These are phyloP conservation scores for Rauvolfia tetraphylla DNA, from an alignment of 257 asterid species.

Conservation along the genomic window DNA sequence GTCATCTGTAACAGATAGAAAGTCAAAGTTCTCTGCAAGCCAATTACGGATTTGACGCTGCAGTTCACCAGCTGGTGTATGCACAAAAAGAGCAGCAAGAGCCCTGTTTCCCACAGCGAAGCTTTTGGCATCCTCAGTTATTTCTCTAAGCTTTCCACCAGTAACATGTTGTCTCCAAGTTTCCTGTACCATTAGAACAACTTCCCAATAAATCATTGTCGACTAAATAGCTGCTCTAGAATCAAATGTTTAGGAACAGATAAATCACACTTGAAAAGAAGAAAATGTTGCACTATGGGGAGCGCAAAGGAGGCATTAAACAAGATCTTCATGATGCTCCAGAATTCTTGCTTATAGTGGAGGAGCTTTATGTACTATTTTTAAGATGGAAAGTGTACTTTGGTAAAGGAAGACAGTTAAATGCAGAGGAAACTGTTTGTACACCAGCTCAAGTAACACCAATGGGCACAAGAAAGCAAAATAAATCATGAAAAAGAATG, in stretches of 20 bases:
- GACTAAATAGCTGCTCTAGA: slow-evolving; percentile 2
- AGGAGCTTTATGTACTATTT: no score
- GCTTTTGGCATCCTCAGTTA: slow-evolving; percentile 89
- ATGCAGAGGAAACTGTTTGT: background rate
- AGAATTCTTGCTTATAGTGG: background rate
- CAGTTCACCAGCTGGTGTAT: slow-evolving; percentile 99
- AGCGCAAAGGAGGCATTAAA: background rate
- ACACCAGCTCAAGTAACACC: background rate
- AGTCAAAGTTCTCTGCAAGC: slow-evolving; percentile 95
- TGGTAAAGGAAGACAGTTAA: background rate
- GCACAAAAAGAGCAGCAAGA: slow-evolving; percentile 93
- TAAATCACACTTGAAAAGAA: background rate
- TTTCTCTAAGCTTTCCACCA: slow-evolving; percentile 94
- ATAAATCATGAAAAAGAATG: slow-evolving; percentile 12
- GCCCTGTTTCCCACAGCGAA: slow-evolving; percentile 86
- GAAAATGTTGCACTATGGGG: background rate
- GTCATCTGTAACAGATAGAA: slow-evolving; percentile 83
- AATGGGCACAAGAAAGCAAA: slow-evolving; percentile 6
- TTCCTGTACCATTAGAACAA: slow-evolving; percentile 51
- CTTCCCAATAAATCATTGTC: slow-evolving; percentile 20
- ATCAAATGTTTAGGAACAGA: background rate
- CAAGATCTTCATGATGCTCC: background rate
- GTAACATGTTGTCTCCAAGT: slow-evolving; percentile 94
- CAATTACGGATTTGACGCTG: slow-evolving; percentile 97
- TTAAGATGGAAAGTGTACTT: background rate